Evolutionary conservation across 768 basidiomycete genomes (phyloP), one percentile per base, ranked within the genome.

Genomic region (Leccinum imitatum): DNA sequence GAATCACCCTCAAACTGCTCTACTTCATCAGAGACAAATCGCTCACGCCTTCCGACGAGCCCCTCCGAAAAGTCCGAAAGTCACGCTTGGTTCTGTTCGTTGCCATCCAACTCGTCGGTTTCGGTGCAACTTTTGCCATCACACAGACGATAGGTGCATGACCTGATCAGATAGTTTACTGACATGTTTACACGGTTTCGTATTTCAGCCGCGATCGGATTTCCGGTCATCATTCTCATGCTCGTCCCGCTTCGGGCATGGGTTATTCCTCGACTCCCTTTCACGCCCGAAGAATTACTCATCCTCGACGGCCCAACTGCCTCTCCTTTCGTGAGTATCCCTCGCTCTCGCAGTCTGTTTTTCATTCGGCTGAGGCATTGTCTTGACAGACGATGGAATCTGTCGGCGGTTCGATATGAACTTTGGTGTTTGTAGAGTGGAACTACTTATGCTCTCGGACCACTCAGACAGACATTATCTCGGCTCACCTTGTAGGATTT

Each of bases 291-390:
- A 61, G 95, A 97, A 68, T 75, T 98, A 39, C 79, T 78, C 2
- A 87, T 94, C 19, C 80, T 98, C n/a, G 95, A 97, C 70, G 89
- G 91, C 2, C 91, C 93, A 0, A 89, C 91, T 0, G 95, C 95
- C 11, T 93, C 91, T 14, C 82, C 86, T 17, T 91, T 90, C 64
- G 90, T 92, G 67, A 78, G 90, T 84, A 6, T 47, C 15, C 8
- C 23, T 33, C 14, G 1, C 39, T 41, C 17, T 41, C 8, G 3
- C 14, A 11, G 13, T 27, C 54, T 15, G 4, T 21, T 15, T 8
- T 3, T 4, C 1, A 1, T 31, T 13, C 30, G 15, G 23, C 31
- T 14, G 19, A 30, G 17, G 2, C 37, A n/a, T n/a, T n/a, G 14
- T 37, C 30, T 19, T 13, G 54, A 44, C 30, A 80, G 78, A 79